Evolutionary conservation across 2,329 filamentous ascomycete species (phyloP).

Genomic region (Exophiala aquamarina): DNA sequence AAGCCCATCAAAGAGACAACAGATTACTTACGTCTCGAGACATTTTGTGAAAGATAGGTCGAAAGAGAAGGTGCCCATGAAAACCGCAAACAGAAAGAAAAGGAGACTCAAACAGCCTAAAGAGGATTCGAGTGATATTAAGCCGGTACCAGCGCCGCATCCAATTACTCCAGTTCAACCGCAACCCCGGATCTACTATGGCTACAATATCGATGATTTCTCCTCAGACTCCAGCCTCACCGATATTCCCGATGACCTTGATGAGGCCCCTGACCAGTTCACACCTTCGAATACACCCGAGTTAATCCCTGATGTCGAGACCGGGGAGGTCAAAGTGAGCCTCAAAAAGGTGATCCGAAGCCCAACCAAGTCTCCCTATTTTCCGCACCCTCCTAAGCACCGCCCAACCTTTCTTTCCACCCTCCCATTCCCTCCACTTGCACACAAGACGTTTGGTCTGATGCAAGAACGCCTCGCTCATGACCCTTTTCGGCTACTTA

Average conservation of each 20-base stretch:
- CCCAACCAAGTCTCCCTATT: slow-evolving; percentile 41
- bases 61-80: slow-evolving; percentile 5
- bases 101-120: not conserved
- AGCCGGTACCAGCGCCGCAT: slow-evolving; percentile 11
- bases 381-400: slow-evolving; percentile 33
- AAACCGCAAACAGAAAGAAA: not conserved
- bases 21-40: slow-evolving; percentile 25
- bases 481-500: slow-evolving; percentile 75
- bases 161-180: slow-evolving; percentile 16
- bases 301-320: not conserved
- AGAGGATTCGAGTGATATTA: not conserved
- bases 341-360: slow-evolving; percentile 10
- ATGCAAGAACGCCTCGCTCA: slow-evolving; percentile 77
- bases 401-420: slow-evolving; percentile 41
- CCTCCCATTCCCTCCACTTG: slow-evolving; percentile 65
- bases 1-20: slow-evolving; percentile 9
- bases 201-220: slow-evolving; percentile 27
- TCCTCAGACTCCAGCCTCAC: slow-evolving; percentile 37
- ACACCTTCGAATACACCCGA: slow-evolving; percentile 5
- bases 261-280: slow-evolving; percentile 16
- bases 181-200: slow-evolving; percentile 19
- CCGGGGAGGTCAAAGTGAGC: slow-evolving; percentile 17
- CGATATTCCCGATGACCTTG: slow-evolving; percentile 36
- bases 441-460: slow-evolving; percentile 67
- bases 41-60: slow-evolving; percentile 15